Conservation (phyloP, 2,329 filamentous ascomycete species). For the Leptographium radiaticola region DNA sequence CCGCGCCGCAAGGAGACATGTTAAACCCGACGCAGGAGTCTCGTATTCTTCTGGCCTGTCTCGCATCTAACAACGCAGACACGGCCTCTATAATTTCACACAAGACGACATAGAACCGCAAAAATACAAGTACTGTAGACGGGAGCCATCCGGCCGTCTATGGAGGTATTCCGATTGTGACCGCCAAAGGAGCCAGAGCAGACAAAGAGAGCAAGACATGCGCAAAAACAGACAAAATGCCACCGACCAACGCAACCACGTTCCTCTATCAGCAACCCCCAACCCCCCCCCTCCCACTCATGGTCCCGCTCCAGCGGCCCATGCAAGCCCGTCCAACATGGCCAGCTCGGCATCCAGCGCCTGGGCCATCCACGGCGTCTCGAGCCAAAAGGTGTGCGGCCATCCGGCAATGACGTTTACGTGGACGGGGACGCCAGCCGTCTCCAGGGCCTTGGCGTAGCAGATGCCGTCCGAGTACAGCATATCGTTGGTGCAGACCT, state of each 20-base stretch:
- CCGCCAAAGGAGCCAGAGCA: too few species aligned
- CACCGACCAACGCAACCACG: not conserved
- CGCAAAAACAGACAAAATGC: not conserved
- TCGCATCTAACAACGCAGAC: too few species aligned
- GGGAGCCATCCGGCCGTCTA: too few species aligned
- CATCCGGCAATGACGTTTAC: constrained; percentile 30
- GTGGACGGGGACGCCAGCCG: constrained; percentile 25
- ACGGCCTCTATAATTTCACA: too few species aligned
- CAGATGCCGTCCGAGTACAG: constrained; percentile 38
- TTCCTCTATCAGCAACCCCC: not conserved
- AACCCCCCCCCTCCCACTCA: not conserved
- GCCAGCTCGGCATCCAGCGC: constrained; percentile 27
- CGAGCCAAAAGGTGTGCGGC: constrained; percentile 41
- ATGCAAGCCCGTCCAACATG: constrained; percentile 27
- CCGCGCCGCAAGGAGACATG: not conserved
- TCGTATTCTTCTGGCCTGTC: too few species aligned
- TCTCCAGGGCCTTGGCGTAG: constrained; percentile 29
- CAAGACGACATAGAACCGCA: too few species aligned
- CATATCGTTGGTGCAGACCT: constrained; percentile 36
- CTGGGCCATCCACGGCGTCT: constrained; percentile 26
- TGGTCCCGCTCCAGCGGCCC: constrained; percentile 18
- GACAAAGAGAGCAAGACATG: too few species aligned
- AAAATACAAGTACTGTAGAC: too few species aligned
- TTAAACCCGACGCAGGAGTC: too few species aligned
- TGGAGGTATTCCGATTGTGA: too few species aligned